Base-by-base conservation (phyloP, 169 alveolate species). In the Theileria parva region DNA sequence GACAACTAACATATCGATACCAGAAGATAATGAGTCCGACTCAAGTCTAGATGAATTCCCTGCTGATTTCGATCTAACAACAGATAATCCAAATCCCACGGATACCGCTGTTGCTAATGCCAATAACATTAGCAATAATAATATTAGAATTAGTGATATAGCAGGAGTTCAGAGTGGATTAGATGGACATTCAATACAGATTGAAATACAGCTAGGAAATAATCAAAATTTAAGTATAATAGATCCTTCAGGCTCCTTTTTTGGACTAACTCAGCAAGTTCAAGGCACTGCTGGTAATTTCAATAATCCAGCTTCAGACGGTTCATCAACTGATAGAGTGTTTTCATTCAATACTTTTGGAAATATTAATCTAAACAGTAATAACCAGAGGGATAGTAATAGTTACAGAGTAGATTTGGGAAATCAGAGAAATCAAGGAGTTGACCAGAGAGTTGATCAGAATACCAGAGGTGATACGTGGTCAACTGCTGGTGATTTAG, bases 401-500 rank as follows among this genome's bases (percentile, higher is more conserved):
- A 44, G 17, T 44, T 44, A 44, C 8, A 44, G 53, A 13, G 53
- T 44, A 0, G 53, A 44, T 44, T 44, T 44, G 3, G 80, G 71
- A 19, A n/a, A 30, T 25, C 21, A 0, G 2, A 57, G 63, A 57
- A 37, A 0, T 15, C 59, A 51, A 30, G 71, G 30, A 3, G 53
- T 53, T 15, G 60, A 51, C 60, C 69, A 59, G 80, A 30, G 48
- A 28, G 27, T 37, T 25, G 61, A 73, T n/a, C 34, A 59, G 27
- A 19, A 13, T 12, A 0, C 28, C 4, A 3, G 44, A 37, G 37
- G 27, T 28, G 86, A 76, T 1, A 76, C 71, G 0, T 76, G 81
- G 86, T 72, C 89, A 2, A 48, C 0, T 32, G 17, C 34, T 30
- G 89, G 81, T n/a, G 86, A 83, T 17, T 65, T 83, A 34, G 63